Conservation (phyloP, 257 asterid genomes). For the Forsythia viridissima region DNA sequence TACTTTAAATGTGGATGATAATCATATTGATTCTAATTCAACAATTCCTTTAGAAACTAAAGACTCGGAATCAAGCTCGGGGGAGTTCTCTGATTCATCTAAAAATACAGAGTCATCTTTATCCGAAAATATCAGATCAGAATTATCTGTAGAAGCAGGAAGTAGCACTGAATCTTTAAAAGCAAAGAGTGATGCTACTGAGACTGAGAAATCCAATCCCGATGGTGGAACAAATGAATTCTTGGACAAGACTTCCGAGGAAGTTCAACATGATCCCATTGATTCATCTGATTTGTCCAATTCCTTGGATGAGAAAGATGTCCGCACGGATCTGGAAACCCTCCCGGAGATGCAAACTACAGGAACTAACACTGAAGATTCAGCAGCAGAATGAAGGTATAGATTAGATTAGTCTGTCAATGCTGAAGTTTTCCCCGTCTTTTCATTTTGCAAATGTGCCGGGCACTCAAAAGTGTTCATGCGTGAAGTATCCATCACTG, state of each 20-base stretch:
- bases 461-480: background rate
- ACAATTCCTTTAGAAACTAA: slow-evolving; percentile 21
- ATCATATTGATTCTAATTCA: slow-evolving; percentile 26
- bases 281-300: slow-evolving; percentile 60
- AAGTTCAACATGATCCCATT: slow-evolving; percentile 50
- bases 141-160: slow-evolving; percentile 28
- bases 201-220: slow-evolving; percentile 37
- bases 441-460: slow-evolving; percentile 20
- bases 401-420: slow-evolving; percentile 18
- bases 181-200: slow-evolving; percentile 28
- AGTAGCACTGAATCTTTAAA: slow-evolving; percentile 29
- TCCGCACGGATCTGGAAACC: slow-evolving; percentile 61
- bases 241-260: slow-evolving; percentile 49
- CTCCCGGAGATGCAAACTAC: slow-evolving; percentile 70
- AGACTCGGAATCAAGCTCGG: slow-evolving; percentile 19
- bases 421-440: slow-evolving; percentile 19
- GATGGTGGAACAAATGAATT: slow-evolving; percentile 42
- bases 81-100: slow-evolving; percentile 16
- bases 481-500: slow-evolving; percentile 19
- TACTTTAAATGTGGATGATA: slow-evolving; percentile 14
- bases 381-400: slow-evolving; percentile 60
- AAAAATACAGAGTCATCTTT: slow-evolving; percentile 24
- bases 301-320: slow-evolving; percentile 56
- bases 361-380: slow-evolving; percentile 61
- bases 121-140: slow-evolving; percentile 26